Evolutionary conservation across 768 basidiomycete species (phyloP).

Genomic region (Hygrocybe coccinea): DNA sequence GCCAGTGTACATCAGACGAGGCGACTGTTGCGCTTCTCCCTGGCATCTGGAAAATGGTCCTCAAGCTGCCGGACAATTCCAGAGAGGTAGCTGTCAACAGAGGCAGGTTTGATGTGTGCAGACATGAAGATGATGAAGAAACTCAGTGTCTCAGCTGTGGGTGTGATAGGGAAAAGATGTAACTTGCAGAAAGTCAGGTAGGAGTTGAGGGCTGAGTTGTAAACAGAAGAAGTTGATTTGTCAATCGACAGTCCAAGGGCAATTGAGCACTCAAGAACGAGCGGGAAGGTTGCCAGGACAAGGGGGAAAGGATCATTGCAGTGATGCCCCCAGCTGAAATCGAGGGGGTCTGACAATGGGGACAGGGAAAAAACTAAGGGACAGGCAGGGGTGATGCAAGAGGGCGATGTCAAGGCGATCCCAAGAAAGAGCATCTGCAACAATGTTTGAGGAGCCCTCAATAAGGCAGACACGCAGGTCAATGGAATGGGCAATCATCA

Average conservation of each 20-base stretch:
- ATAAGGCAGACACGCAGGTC: too few relatives aligned
- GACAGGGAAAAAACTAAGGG: constrained; percentile 7
- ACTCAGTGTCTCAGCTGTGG: constrained; percentile 25
- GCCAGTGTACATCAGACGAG: constrained; percentile 13
- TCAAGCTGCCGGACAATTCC: constrained; percentile 22
- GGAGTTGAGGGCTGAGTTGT: constrained; percentile 25
- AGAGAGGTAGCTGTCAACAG: constrained; percentile 20
- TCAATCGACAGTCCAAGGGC: constrained; percentile 21
- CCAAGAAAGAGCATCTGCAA: constrained; percentile 14
- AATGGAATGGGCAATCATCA: too few relatives aligned
- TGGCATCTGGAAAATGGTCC: constrained; percentile 15
- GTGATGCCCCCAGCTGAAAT: constrained; percentile 16
- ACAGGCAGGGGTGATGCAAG: neutral
- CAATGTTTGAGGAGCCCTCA: too few relatives aligned
- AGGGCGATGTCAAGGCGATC: neutral
- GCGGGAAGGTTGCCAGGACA: constrained; percentile 27
- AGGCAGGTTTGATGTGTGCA: constrained; percentile 18
- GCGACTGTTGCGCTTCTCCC: neutral
- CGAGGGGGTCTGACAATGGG: constrained; percentile 17
- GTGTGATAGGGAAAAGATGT: constrained; percentile 21
- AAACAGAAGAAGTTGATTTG: constrained; percentile 7
- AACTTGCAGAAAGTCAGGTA: constrained; percentile 21
- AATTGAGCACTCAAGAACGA: constrained; percentile 26
- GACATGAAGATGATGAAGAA: constrained; percentile 29
- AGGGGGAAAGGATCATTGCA: constrained; percentile 8